A percentile compares a stretch with the other conserved stretches of the same genome.
phyloP scores from a whole-genome alignment of 1,284 basidiomycete genomes.

The Cystobasidiaceae sp. region DNA sequence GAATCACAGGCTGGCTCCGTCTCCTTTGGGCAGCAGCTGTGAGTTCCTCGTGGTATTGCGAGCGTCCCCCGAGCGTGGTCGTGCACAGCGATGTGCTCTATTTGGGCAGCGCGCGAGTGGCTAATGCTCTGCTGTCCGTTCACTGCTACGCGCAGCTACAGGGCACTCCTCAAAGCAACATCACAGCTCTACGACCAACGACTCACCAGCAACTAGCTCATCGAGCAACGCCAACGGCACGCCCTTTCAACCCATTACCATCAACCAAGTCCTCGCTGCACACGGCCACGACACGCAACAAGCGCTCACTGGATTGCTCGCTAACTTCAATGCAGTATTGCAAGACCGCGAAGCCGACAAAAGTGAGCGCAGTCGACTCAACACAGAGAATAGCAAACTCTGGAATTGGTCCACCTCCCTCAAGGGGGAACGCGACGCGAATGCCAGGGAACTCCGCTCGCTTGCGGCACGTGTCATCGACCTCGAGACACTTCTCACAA shows the following conservation, averaged over 20 bases:
- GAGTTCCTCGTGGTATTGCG: no score
- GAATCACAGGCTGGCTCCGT: no score
- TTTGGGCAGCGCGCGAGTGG: no score
- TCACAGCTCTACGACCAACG: background rate
- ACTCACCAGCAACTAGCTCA: background rate
- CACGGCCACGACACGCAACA: background rate
- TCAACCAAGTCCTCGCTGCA: conserved; percentile 10
- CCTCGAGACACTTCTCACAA: conserved; percentile 6
- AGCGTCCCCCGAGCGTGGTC: no score
- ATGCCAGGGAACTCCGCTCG: background rate
- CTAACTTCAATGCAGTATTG: conserved; percentile 8
- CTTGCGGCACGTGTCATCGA: conserved; percentile 13
- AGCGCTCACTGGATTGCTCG: conserved; percentile 4
- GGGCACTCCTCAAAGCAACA: no score
- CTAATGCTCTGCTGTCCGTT: no score
- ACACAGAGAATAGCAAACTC: conserved; percentile 30
- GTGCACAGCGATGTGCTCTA: no score
- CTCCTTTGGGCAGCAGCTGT: no score
- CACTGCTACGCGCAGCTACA: no score
- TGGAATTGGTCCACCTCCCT: conserved; percentile 21
- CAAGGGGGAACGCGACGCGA: conserved; percentile 26
- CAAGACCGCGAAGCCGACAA: conserved; percentile 15
- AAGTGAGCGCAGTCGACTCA: background rate
- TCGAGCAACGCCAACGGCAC: background rate
- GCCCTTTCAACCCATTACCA: conserved; percentile 13